Evolutionary conservation across 2,329 filamentous ascomycete species (phyloP), one percentile per base, ranked within the genome.

Genomic region (Ramularia collo-cygni): DNA sequence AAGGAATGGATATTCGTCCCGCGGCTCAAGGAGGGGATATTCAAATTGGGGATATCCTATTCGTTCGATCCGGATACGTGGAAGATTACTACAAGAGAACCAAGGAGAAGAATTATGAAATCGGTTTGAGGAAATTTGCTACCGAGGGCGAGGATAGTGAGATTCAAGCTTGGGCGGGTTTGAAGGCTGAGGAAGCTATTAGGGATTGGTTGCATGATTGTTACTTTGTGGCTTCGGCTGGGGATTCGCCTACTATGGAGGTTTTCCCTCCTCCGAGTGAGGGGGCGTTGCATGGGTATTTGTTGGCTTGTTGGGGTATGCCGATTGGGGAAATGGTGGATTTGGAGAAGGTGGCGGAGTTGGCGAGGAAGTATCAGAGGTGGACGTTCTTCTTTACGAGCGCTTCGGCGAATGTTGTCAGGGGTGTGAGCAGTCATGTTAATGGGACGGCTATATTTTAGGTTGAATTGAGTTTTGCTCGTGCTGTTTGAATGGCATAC

Each of bases 151-250:
- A 64, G 6, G 60, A 64, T 5, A n/a, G 35, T 15, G 33, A 47
- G 26, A 42, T 47, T 3, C 58, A 67, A 35, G 39, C 60, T 7
- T 77, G 68, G 52, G 69, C 68, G 0, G 74, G 75, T 0, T 41
- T 77, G 3, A 66, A 66, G 33, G 72, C 75, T 47, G 71, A 75
- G 35, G 62, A 75, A 34, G 71, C 71, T 31, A 71, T 79, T 3
- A 64, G 76, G 6, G 71, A 75, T 38, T 86, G 81, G 80, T 47
- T 85, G 43, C 81, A 83, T 65, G 78, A 85, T 53, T 75, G 72
- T 48, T 78, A 80, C 37, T 85, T 86, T 50, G 69, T 80, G 0
- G 77, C 75, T 1, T 79, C 82, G 1, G 78, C 73, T 0, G 77
- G 77, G 0, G 82, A 86, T 55, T 65, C 71, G 9, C 75, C 73